These are phyloP conservation scores for Monosporascus sp. DNA, from an alignment of 2,329 filamentous ascomycete genomes.

Conservation along the genomic window DNA sequence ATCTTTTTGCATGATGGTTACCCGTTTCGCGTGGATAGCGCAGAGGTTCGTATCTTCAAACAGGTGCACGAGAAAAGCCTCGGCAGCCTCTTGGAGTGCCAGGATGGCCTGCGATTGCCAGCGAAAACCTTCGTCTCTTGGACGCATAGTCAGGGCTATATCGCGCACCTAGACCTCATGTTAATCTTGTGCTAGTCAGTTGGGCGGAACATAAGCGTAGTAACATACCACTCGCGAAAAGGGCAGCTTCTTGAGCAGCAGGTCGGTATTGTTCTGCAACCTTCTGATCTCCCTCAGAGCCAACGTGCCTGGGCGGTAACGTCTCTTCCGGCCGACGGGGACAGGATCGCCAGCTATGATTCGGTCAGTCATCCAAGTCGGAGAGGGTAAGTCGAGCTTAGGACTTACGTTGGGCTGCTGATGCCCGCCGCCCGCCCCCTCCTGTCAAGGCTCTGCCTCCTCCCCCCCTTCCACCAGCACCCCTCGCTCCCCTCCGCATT, in stretches of 20 bases:
- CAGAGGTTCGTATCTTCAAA: slow-evolving; percentile 96
- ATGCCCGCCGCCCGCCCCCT: slow-evolving; percentile 8
- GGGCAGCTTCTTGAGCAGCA: slow-evolving; percentile 74
- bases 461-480: slow-evolving; percentile 7
- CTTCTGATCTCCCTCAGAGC: slow-evolving; percentile 87
- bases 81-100: slow-evolving; percentile 90
- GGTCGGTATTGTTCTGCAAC: slow-evolving; percentile 85
- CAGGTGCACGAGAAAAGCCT: slow-evolving; percentile 92
- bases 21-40: slow-evolving; percentile 92
- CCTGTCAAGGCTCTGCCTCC: slow-evolving; percentile 13
- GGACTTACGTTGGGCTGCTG: slow-evolving; percentile 29
- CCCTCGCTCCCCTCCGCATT: slow-evolving; percentile 6
- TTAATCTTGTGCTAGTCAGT: slow-evolving; percentile 1
- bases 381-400: slow-evolving; percentile 16
- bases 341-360: slow-evolving; percentile 65
- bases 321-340: slow-evolving; percentile 54
- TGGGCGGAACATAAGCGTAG: background rate
- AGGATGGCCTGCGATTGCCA: slow-evolving; percentile 96
- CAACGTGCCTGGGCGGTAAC: slow-evolving; percentile 74
- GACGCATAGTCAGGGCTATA: slow-evolving; percentile 62
- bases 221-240: slow-evolving; percentile 66
- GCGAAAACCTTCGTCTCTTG: slow-evolving; percentile 64
- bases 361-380: slow-evolving; percentile 15
- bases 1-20: slow-evolving; percentile 97
- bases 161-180: slow-evolving; percentile 53